phyloP scores from a whole-genome alignment of 2,329 filamentous ascomycete genomes.

The Claviceps citrina region DNA sequence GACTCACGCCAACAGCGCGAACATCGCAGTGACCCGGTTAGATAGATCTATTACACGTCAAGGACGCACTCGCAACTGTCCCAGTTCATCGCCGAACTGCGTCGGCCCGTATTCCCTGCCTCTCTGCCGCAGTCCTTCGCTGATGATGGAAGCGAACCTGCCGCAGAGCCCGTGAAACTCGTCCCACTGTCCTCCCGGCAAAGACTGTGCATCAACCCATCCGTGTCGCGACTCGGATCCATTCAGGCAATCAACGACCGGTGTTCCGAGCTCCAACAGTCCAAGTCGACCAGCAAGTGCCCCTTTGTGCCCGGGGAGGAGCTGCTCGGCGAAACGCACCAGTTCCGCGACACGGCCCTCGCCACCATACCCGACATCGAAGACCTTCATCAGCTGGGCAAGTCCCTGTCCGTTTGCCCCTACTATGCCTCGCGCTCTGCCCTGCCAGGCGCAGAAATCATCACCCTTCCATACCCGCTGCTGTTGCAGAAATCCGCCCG shows the following conservation, averaged over 20 bases:
- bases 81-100: slow-evolving; percentile 73
- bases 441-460: slow-evolving; percentile 71
- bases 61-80: slow-evolving; percentile 83
- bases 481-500: slow-evolving; percentile 75
- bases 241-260: slow-evolving; percentile 81
- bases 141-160: slow-evolving; percentile 13
- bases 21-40: slow-evolving; percentile 22
- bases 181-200: slow-evolving; percentile 75
- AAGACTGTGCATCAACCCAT: slow-evolving; percentile 76
- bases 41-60: slow-evolving; percentile 79
- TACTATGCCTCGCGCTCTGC: slow-evolving; percentile 89
- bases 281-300: slow-evolving; percentile 46
- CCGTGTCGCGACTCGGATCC: slow-evolving; percentile 55
- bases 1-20: slow-evolving; percentile 5
- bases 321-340: slow-evolving; percentile 52
- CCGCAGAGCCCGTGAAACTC: slow-evolving; percentile 48
- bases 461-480: slow-evolving; percentile 84
- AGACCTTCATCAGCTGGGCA: slow-evolving; percentile 66
- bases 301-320: slow-evolving; percentile 65
- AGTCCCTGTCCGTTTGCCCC: slow-evolving; percentile 67
- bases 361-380: slow-evolving; percentile 87
- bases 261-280: slow-evolving; percentile 78
- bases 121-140: slow-evolving; percentile 39
- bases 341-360: slow-evolving; percentile 73
- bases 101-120: slow-evolving; percentile 61